Evolutionary conservation across 805 yeast species (phyloP).

Genomic region (Cyberlindnera suaveolens): DNA sequence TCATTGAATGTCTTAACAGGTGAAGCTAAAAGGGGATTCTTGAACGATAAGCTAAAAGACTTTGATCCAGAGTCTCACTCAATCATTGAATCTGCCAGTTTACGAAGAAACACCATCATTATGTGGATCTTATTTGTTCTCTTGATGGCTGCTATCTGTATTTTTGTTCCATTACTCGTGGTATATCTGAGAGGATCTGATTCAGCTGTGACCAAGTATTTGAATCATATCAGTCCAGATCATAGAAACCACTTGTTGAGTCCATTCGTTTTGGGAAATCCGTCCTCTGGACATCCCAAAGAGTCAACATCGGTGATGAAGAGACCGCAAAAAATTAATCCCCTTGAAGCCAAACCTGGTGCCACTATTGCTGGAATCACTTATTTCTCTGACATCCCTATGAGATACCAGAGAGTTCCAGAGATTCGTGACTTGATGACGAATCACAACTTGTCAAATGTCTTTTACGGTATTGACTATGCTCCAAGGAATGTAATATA

Average conservation of each 20-base stretch:
- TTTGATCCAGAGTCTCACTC: constrained; percentile 1
- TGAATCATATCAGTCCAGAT: constrained; percentile 21
- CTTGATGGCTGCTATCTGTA: constrained; percentile 13
- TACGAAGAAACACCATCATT: constrained; percentile 4
- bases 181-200: constrained; percentile 30
- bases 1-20: constrained; percentile 5
- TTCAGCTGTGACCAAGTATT: constrained; percentile 22
- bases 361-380: constrained; percentile 20
- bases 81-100: neutral
- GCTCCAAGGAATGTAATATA: constrained; percentile 48
- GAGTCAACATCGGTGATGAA: neutral
- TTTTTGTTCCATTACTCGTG: constrained; percentile 17
- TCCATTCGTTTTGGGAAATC: neutral
- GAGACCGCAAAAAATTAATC: neutral
- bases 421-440: constrained; percentile 34
- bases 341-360: constrained; percentile 1
- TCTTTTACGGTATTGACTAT: constrained; percentile 55
- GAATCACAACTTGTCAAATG: constrained; percentile 26
- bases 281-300: neutral
- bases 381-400: constrained; percentile 27
- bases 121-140: constrained; percentile 18
- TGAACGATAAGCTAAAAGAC: neutral
- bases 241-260: constrained; percentile 20
- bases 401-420: constrained; percentile 26
- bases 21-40: neutral